These are phyloP conservation scores for Passalora sequoiae DNA, from an alignment of 2,329 filamentous ascomycete genomes.

Conservation along the genomic window DNA sequence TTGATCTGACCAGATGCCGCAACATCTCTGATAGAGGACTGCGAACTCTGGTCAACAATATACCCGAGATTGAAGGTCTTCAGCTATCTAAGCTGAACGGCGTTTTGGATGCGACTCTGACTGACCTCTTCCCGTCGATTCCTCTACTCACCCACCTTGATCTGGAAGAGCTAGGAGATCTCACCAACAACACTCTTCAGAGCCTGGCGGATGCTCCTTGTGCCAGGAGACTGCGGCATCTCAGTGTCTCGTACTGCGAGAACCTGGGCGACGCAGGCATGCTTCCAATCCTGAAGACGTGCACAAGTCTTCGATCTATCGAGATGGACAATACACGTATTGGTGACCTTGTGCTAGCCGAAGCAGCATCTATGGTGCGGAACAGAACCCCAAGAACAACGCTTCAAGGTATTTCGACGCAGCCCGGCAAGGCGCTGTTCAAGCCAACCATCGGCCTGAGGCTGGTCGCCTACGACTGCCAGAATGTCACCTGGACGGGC, in stretches of 20 bases:
- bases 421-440: conserved; percentile 22
- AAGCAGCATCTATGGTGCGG: conserved; percentile 76
- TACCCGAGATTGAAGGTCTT: conserved; percentile 75
- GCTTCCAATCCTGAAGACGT: conserved; percentile 73
- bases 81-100: conserved; percentile 73
- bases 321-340: conserved; percentile 93
- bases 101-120: conserved; percentile 68
- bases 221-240: conserved; percentile 64
- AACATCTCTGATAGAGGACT: conserved; percentile 68
- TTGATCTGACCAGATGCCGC: conserved; percentile 77
- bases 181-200: conserved; percentile 71
- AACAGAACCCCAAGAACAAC: conserved; percentile 42
- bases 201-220: conserved; percentile 73
- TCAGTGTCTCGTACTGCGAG: conserved; percentile 89
- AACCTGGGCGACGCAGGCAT: conserved; percentile 76
- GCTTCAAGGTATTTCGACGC: conserved; percentile 38
- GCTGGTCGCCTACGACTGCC: conserved; percentile 84
- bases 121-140: conserved; percentile 66
- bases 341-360: conserved; percentile 76
- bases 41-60: conserved; percentile 64
- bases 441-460: conserved; percentile 56
- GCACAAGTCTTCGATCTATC: conserved; percentile 62
- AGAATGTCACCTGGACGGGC: conserved; percentile 87
- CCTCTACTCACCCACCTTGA: conserved; percentile 80
- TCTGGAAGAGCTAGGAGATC: conserved; percentile 72